Evolutionary conservation across 257 asterid genomes (phyloP).

Genomic region (Dorcoceras hygrometricum): DNA sequence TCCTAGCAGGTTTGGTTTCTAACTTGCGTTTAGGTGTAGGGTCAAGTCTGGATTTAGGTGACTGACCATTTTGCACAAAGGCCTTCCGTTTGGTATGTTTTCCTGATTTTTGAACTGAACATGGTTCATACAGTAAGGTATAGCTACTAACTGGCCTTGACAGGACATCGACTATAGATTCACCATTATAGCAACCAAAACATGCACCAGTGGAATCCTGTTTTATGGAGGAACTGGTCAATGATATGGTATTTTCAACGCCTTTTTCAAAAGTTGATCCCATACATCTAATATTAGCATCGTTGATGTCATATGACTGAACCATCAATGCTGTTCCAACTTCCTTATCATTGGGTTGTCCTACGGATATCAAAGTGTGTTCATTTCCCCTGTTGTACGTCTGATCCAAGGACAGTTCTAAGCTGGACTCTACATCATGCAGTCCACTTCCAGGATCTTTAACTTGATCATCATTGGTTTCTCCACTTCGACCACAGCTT

Average conservation of each 20-base stretch:
- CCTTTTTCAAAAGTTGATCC: constrained; percentile 45
- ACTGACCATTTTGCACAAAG: constrained; percentile 36
- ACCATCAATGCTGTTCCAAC: constrained; percentile 45
- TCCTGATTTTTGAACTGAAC: constrained; percentile 54
- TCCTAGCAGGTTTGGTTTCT: constrained; percentile 59
- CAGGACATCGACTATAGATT: constrained; percentile 51
- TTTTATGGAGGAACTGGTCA: constrained; percentile 45
- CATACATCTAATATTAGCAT: constrained; percentile 41
- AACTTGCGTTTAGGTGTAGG: constrained; percentile 43
- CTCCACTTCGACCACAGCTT: constrained; percentile 57
- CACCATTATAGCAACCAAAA: constrained; percentile 69
- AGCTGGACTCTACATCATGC: constrained; percentile 38
- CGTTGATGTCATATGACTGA: constrained; percentile 46
- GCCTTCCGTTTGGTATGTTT: constrained; percentile 40
- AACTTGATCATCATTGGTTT: constrained; percentile 69
- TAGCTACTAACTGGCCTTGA: constrained; percentile 62
- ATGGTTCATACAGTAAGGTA: constrained; percentile 55
- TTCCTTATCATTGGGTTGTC: constrained; percentile 56
- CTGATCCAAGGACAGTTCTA: constrained; percentile 50
- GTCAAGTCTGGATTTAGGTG: constrained; percentile 45
- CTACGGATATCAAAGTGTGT: constrained; percentile 44
- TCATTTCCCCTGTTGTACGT: constrained; percentile 47
- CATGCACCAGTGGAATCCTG: constrained; percentile 45
- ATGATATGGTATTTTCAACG: constrained; percentile 34
- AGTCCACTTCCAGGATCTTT: constrained; percentile 54